Conservation (phyloP, 257 asterid genomes). For the Jacaranda mimosifolia region DNA sequence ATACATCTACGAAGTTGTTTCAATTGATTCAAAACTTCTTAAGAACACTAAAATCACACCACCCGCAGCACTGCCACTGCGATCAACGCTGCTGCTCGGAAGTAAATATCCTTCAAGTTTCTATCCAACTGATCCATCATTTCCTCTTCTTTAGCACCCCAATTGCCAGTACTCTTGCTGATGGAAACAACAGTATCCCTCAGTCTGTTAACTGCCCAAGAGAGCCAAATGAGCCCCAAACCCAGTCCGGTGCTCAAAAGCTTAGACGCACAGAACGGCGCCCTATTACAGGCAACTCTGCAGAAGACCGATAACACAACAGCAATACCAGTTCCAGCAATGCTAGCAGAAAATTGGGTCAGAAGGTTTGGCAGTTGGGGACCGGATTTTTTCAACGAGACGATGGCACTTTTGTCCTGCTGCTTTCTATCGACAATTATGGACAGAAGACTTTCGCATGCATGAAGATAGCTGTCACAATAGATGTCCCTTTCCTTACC, state of each 20-base stretch:
- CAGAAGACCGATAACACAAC: slow-evolving; percentile 59
- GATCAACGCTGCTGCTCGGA: slow-evolving; percentile 58
- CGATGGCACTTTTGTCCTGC: slow-evolving; percentile 50
- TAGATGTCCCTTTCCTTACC: slow-evolving; percentile 47
- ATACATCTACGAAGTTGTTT: too few relatives aligned
- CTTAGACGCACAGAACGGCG: slow-evolving; percentile 55
- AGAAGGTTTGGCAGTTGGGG: slow-evolving; percentile 62
- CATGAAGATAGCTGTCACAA: slow-evolving; percentile 57
- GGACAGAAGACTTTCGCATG: slow-evolving; percentile 77
- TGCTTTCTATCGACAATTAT: slow-evolving; percentile 56
- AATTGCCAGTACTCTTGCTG: slow-evolving; percentile 51
- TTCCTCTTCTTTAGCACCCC: slow-evolving; percentile 51
- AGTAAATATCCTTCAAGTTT: slow-evolving; percentile 59
- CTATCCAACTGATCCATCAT: slow-evolving; percentile 56
- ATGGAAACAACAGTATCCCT: slow-evolving; percentile 62
- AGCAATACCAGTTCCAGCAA: slow-evolving; percentile 84
- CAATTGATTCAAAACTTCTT: neutral
- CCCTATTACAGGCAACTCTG: slow-evolving; percentile 54
- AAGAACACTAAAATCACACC: slow-evolving; percentile 40
- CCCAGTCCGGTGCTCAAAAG: slow-evolving; percentile 67
- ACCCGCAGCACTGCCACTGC: slow-evolving; percentile 60
- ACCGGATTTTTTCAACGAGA: slow-evolving; percentile 64
- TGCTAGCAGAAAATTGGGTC: slow-evolving; percentile 64
- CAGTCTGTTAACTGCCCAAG: slow-evolving; percentile 68
- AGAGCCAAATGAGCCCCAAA: slow-evolving; percentile 74